Evolutionary conservation across 768 basidiomycete species (phyloP).

Genomic region (Termitomyces sp.): DNA sequence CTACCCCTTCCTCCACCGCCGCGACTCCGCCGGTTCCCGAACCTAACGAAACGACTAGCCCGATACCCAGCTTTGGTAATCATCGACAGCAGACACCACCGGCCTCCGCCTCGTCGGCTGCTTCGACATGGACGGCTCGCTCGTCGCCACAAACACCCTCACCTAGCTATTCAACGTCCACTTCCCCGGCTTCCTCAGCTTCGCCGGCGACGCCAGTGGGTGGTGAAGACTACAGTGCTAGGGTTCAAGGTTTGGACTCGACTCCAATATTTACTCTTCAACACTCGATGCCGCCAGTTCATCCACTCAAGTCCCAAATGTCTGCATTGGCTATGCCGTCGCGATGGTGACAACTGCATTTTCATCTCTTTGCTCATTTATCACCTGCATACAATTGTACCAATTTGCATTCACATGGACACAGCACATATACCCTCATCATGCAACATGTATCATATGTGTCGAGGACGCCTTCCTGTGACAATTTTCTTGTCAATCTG

Average conservation of each 20-base stretch:
- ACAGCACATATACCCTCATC: conserved; percentile 5
- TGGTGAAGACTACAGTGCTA: conserved; percentile 43
- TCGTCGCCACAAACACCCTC: conserved; percentile 53
- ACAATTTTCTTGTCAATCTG: neutral
- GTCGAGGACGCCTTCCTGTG: conserved; percentile 2
- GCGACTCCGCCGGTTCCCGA: conserved; percentile 33
- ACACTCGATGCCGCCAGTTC: conserved; percentile 23
- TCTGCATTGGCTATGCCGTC: conserved; percentile 60
- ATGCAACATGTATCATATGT: conserved; percentile 6
- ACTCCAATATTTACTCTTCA: conserved; percentile 33
- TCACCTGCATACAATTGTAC: conserved; percentile 12
- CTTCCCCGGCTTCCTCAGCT: conserved; percentile 57
- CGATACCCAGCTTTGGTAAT: conserved; percentile 41
- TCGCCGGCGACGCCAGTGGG: conserved; percentile 57
- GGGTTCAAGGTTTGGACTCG: conserved; percentile 38
- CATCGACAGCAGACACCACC: conserved; percentile 27
- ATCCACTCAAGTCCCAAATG: conserved; percentile 55
- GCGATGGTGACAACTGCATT: conserved; percentile 44
- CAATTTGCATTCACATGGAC: conserved; percentile 11
- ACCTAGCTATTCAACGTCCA: conserved; percentile 43
- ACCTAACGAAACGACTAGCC: conserved; percentile 37
- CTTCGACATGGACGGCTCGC: conserved; percentile 23
- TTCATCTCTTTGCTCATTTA: conserved; percentile 15
- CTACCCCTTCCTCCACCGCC: conserved; percentile 30
- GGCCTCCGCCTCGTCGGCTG: conserved; percentile 23